Evolutionary conservation across 306 rosid species (phyloP), one percentile per base, ranked within the genome.

Genomic region (Cicer chorassanicum): DNA sequence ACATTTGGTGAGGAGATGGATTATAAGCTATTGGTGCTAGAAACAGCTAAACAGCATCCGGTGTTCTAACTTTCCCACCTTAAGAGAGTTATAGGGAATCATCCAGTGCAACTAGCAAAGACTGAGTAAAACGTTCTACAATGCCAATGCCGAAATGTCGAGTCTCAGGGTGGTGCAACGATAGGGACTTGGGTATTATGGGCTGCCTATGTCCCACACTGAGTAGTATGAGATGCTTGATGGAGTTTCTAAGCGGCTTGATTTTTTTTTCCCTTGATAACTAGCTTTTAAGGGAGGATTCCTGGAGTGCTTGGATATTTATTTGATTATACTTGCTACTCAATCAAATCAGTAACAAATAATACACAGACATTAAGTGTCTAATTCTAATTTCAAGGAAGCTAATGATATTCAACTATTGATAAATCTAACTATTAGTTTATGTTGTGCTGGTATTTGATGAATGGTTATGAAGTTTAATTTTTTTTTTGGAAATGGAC

Each of bases 361-460:
- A 18, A 54, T 54, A 18, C 34, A 18, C 34, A 16, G 6, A 54
- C 13, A 44, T 8, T 18, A 54, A 19, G 36, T 11, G 14, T 24
- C 41, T 59, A 59, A 12, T 59, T 59, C 9, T 12, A 29, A 59
- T 5, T 59, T 59, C 9, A 2, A 59, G 65, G 65, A 34, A 34
- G 8, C 67, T 61, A 61, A 61, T 10, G 10, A 44, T 38, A 61
- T 57, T 11, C 45, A 61, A 8, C 19, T 61, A 7, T 38, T 36
- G 67, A 14, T 38, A 19, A 19, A 61, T 36, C 43, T 61, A 61
- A 38, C 36, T 36, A n/a, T 36, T 61, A 36, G 41, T 60, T 11
- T 60, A 34, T 46, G 48, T 24, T 77, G 41, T 66, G 54, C 41
- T 8, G 39, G 71, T 73, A 72, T 73, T 79, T 76, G 68, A 44